Conservation (phyloP, 805 yeast species). For the Ogataea saltuana region DNA sequence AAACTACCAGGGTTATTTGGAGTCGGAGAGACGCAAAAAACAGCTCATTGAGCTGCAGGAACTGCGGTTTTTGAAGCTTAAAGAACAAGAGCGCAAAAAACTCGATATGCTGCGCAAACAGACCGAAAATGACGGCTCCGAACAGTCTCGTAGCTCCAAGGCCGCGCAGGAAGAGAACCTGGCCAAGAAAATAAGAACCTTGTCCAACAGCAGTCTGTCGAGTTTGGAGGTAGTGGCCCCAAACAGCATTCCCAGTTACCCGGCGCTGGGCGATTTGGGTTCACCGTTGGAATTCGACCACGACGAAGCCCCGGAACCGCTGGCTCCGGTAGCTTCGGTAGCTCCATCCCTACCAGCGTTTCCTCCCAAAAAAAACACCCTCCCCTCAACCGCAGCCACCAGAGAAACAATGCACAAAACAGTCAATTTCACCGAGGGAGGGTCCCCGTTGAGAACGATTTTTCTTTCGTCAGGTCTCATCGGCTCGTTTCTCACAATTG, state of each 20-base stretch:
- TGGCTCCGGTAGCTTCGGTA: constrained; percentile 10
- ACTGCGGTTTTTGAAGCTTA: constrained; percentile 20
- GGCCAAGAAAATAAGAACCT: constrained; percentile 25
- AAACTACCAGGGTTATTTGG: constrained; percentile 27
- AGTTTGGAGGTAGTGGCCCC: constrained; percentile 15
- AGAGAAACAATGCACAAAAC: constrained; percentile 37
- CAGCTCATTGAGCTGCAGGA: constrained; percentile 26
- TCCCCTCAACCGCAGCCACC: background rate
- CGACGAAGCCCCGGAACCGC: background rate
- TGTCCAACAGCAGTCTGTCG: constrained; percentile 25
- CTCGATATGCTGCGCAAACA: background rate
- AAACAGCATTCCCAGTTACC: constrained; percentile 20
- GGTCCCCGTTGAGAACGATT: constrained; percentile 52
- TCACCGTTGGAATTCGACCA: constrained; percentile 4
- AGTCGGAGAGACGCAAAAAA: constrained; percentile 24
- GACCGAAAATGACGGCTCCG: constrained; percentile 11
- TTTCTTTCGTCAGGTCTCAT: constrained; percentile 50
- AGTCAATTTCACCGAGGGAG: constrained; percentile 52
- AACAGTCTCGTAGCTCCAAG: constrained; percentile 4
- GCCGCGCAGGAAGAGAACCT: constrained; percentile 17
- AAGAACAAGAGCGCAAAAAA: constrained; percentile 20
- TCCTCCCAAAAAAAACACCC: background rate
- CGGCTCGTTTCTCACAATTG: constrained; percentile 44
- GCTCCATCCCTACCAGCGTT: constrained; percentile 6
- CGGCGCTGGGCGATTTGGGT: constrained; percentile 19